These are phyloP conservation scores for Mimosa bimucronata DNA, from an alignment of 306 rosid species.

Conservation along the genomic window DNA sequence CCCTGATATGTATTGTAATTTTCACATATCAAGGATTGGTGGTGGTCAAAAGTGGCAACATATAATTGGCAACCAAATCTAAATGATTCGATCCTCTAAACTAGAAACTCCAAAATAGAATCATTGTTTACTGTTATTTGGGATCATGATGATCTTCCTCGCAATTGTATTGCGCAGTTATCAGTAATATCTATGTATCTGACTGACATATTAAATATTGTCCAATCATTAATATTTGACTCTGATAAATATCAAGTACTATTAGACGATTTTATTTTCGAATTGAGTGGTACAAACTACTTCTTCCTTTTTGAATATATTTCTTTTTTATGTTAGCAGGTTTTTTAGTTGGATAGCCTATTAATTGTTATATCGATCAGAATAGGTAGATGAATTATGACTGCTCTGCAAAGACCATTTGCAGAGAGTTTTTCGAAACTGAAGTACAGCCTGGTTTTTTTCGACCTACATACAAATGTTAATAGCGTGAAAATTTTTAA, in stretches of 20 bases:
- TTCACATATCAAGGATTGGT: not conserved
- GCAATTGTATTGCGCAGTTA: not conserved
- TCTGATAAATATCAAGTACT: not conserved
- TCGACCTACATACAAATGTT: too few relatives aligned
- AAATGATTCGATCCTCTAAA: not conserved
- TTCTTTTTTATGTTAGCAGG: not conserved
- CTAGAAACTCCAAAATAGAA: not conserved
- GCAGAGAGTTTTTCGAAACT: not conserved
- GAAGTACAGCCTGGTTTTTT: not conserved
- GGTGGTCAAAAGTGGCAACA: slow-evolving; percentile 13
- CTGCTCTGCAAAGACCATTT: not conserved
- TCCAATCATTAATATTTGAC: not conserved
- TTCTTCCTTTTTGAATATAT: not conserved
- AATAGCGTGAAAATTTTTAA: too few relatives aligned
- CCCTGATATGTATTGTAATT: not conserved
- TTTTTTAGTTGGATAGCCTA: not conserved
- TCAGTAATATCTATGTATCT: not conserved
- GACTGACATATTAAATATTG: not conserved
- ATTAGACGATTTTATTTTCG: not conserved
- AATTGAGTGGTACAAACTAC: not conserved
- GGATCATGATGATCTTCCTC: not conserved
- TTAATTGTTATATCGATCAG: not conserved
- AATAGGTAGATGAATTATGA: not conserved
- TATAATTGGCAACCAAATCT: slow-evolving; percentile 31
- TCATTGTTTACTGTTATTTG: slow-evolving; percentile 16